These are phyloP conservation scores for Cryptosporidium meleagridis DNA, from an alignment of 169 alveolate genomes.

Conservation along the genomic window DNA sequence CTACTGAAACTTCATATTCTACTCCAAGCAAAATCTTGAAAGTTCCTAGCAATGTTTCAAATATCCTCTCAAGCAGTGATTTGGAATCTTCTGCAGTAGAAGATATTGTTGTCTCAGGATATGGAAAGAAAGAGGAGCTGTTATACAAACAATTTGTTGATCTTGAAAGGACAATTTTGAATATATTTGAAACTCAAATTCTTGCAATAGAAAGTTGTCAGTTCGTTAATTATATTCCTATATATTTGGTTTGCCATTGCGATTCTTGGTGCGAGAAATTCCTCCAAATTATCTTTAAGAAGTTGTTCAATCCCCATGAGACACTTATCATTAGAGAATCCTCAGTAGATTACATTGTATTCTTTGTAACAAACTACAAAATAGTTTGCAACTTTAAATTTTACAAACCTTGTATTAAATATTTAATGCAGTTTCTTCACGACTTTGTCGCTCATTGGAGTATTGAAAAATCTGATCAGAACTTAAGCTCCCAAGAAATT, in stretches of 20 bases:
- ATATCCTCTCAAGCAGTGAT: constrained; percentile 61
- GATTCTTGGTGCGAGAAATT: constrained; percentile 58
- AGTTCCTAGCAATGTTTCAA: background rate
- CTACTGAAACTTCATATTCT: background rate
- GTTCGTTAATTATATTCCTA: constrained; percentile 49
- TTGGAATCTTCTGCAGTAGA: constrained; percentile 64
- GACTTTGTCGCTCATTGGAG: constrained; percentile 73
- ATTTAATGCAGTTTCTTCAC: constrained; percentile 49
- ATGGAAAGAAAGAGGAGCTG: constrained; percentile 51
- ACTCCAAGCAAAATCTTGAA: background rate
- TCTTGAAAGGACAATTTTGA: constrained; percentile 24
- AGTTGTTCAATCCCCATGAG: constrained; percentile 58
- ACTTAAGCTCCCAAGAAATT: background rate
- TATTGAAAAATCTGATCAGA: constrained; percentile 1
- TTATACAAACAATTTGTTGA: constrained; percentile 46
- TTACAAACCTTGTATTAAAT: constrained; percentile 40
- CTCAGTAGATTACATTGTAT: constrained; percentile 51
- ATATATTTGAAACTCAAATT: constrained; percentile 46
- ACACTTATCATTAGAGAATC: constrained; percentile 44
- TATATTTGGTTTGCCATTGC: constrained; percentile 12
- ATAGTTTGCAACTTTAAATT: constrained; percentile 43
- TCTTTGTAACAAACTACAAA: constrained; percentile 13
- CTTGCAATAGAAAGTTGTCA: constrained; percentile 31
- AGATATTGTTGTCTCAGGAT: background rate
- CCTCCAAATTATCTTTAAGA: constrained; percentile 35